Conservation (phyloP, 2,329 filamentous ascomycete genomes). For the Cryphonectria carpinicola region DNA sequence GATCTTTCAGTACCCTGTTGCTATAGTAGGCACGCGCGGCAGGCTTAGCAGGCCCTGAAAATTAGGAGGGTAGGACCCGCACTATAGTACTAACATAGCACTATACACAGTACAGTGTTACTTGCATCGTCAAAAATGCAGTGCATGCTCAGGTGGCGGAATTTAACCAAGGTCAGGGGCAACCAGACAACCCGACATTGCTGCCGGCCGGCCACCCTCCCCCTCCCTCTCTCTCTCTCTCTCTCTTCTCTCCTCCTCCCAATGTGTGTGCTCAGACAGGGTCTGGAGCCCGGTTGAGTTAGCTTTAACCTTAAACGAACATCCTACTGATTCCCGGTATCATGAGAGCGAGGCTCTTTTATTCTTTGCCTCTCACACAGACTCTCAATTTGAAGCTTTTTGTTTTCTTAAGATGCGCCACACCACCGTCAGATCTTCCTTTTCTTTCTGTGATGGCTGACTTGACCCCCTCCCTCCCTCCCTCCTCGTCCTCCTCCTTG, state of each 20-base stretch:
- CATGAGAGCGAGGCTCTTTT: neutral
- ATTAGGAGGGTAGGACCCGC: neutral
- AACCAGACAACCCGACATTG: too few species aligned
- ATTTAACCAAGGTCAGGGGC: neutral
- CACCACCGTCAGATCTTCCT: neutral
- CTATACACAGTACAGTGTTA: too few species aligned
- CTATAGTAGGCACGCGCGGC: neutral
- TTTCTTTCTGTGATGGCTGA: too few species aligned
- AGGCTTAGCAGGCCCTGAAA: neutral
- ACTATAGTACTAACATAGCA: neutral
- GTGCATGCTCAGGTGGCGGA: too few species aligned
- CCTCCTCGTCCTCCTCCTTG: neutral
- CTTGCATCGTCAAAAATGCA: too few species aligned
- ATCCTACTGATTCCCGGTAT: conserved; percentile 9
- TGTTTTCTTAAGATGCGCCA: neutral
- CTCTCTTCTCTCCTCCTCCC: neutral
- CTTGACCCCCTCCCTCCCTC: neutral
- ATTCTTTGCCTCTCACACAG: neutral
- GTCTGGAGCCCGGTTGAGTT: neutral
- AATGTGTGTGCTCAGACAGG: neutral
- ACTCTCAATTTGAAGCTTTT: neutral
- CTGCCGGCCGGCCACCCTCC: too few species aligned
- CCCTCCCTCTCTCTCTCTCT: too few species aligned
- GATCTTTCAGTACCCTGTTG: neutral
- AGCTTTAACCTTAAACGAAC: conserved; percentile 19